phyloP scores from a whole-genome alignment of 257 asterid species.

The Lavandula angustifolia region DNA sequence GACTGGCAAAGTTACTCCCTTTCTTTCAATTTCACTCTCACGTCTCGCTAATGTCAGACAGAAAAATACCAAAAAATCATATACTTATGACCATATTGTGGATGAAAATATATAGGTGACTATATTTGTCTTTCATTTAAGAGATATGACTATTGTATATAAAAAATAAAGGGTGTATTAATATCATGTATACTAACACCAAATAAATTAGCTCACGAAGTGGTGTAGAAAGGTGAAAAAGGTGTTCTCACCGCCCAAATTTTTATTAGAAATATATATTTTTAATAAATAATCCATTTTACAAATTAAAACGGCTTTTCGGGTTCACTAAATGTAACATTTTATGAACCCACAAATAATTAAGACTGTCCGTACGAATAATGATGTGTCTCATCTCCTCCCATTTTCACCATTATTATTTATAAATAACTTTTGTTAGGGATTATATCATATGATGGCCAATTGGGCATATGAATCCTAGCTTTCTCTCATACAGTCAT shows the following conservation, averaged over 20 bases:
- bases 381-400: constrained; percentile 42
- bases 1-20: too few relatives aligned
- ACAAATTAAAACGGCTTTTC: constrained; percentile 39
- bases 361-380: constrained; percentile 37
- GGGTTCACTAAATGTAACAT: constrained; percentile 20
- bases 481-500: too few relatives aligned
- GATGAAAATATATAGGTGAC: too few relatives aligned
- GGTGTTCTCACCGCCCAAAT: constrained; percentile 37
- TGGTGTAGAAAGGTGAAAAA: constrained; percentile 29
- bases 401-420: neutral
- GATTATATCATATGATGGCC: neutral
- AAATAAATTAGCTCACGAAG: constrained; percentile 21
- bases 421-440: constrained; percentile 17
- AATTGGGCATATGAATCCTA: too few relatives aligned
- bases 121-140: too few relatives aligned
- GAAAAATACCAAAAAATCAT: too few relatives aligned
- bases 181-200: neutral
- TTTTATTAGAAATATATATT: constrained; percentile 29
- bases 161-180: too few relatives aligned
- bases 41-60: too few relatives aligned
- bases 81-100: too few relatives aligned
- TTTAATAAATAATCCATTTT: constrained; percentile 23
- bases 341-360: neutral
- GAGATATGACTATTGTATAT: too few relatives aligned
- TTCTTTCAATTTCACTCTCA: too few relatives aligned